phyloP scores from a whole-genome alignment of 768 basidiomycete species.

The Tricholoma furcatifolium region DNA sequence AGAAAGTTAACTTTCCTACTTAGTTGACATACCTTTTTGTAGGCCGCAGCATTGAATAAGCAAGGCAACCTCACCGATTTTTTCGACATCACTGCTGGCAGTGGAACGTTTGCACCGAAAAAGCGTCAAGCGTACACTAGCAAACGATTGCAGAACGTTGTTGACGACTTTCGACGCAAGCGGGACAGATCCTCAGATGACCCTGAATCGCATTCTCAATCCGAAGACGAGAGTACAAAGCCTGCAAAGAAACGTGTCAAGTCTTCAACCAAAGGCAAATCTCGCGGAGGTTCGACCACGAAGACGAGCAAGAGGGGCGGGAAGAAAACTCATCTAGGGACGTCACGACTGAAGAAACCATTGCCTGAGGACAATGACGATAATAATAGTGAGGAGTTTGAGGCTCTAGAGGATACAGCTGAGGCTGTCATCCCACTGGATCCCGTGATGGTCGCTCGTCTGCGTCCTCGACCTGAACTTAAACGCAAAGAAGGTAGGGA shows the following conservation, averaged over 20 bases:
- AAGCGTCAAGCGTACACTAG: constrained; percentile 81
- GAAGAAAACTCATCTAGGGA: constrained; percentile 6
- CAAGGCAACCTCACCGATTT: constrained; percentile 78
- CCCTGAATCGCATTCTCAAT: constrained; percentile 13
- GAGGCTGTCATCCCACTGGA: constrained; percentile 16
- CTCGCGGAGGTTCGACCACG: constrained; percentile 4
- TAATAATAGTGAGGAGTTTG: constrained; percentile 3
- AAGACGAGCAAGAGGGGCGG: constrained; percentile 8
- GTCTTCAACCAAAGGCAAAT: constrained; percentile 13
- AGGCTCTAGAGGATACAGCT: background rate
- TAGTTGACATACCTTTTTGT: constrained; percentile 3
- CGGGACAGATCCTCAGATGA: constrained; percentile 29
- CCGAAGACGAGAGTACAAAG: constrained; percentile 20
- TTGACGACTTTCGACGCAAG: constrained; percentile 76
- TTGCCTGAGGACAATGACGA: background rate
- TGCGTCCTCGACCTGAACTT: constrained; percentile 36
- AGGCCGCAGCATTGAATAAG: constrained; percentile 66
- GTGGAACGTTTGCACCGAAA: constrained; percentile 71
- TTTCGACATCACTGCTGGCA: constrained; percentile 68
- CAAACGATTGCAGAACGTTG: constrained; percentile 84
- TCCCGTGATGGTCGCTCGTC: constrained; percentile 20
- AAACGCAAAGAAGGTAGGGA: constrained; percentile 2
- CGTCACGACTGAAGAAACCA: constrained; percentile 13
- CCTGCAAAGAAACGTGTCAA: constrained; percentile 29
- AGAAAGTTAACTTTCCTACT: background rate